Conservation (phyloP, 2,329 filamentous ascomycete genomes). For the Phialophora chinensis region DNA sequence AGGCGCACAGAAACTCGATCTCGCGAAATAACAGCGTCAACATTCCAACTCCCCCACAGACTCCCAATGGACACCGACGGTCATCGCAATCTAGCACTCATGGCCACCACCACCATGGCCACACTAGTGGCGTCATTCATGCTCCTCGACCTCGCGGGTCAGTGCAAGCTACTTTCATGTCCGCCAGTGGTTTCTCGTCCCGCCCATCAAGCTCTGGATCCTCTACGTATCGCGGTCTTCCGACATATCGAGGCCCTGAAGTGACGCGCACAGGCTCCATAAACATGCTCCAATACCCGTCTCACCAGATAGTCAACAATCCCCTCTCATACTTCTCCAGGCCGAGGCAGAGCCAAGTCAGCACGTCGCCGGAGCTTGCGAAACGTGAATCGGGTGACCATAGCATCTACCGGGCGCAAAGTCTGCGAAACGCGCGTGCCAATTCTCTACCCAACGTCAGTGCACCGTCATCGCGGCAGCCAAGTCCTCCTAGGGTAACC, state of each 20-base stretch:
- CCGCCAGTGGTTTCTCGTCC: slow-evolving; percentile 30
- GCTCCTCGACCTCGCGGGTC: slow-evolving; percentile 35
- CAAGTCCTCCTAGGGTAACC: slow-evolving; percentile 33
- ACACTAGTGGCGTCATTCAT: slow-evolving; percentile 31
- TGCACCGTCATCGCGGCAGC: slow-evolving; percentile 25
- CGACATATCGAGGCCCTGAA: slow-evolving; percentile 38
- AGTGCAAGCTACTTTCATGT: slow-evolving; percentile 32
- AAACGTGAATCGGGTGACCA: slow-evolving; percentile 26
- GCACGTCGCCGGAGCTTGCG: slow-evolving; percentile 31
- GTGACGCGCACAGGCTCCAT: slow-evolving; percentile 38
- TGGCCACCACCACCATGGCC: slow-evolving; percentile 20
- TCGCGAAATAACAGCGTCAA: slow-evolving; percentile 27
- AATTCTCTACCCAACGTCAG: slow-evolving; percentile 30
- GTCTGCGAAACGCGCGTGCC: slow-evolving; percentile 22
- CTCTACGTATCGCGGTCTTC: slow-evolving; percentile 36
- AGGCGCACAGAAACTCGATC: slow-evolving; percentile 20
- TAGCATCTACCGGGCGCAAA: slow-evolving; percentile 20
- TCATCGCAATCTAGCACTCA: slow-evolving; percentile 33
- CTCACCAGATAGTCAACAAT: slow-evolving; percentile 37
- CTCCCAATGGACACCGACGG: slow-evolving; percentile 32
- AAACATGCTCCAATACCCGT: slow-evolving; percentile 38
- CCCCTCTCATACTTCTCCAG: slow-evolving; percentile 40
- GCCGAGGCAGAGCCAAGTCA: slow-evolving; percentile 37
- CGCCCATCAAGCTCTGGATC: slow-evolving; percentile 37
- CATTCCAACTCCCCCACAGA: slow-evolving; percentile 35